Percentiles rank a stretch among this genome's conserved stretches.
Evolutionary conservation across 1,139 yeast genomes (phyloP).

Genomic region (Yamadazyma mexicana): DNA sequence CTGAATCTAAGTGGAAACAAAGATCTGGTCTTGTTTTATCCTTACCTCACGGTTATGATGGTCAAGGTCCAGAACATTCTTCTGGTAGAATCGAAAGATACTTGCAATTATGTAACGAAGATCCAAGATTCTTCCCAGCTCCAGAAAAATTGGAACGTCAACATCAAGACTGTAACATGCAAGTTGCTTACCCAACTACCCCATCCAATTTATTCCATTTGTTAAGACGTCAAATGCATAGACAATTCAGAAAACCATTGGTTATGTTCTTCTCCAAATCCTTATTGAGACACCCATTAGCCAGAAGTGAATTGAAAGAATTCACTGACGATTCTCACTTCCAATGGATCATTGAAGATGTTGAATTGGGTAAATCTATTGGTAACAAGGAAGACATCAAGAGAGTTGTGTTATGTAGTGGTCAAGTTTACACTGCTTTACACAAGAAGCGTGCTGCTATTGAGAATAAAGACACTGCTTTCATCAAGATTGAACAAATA

Average conservation of each 20-base stretch:
- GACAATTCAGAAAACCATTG: constrained; percentile 98
- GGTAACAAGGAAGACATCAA: constrained; percentile 81
- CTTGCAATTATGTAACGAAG: constrained; percentile 94
- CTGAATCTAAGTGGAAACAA: constrained; percentile 98
- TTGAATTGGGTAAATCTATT: constrained; percentile 74
- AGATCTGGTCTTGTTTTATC: constrained; percentile 95
- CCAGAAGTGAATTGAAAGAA: constrained; percentile 79
- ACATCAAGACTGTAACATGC: constrained; percentile 98
- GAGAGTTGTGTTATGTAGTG: constrained; percentile 81
- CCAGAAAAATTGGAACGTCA: constrained; percentile 89
- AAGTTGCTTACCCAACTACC: constrained; percentile 96
- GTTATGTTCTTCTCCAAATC: constrained; percentile 88
- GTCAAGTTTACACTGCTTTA: constrained; percentile 94
- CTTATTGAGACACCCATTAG: constrained; percentile 95
- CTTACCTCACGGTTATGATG: constrained; percentile 99
- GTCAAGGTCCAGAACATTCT: constrained; percentile 99
- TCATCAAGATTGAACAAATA: constrained; percentile 87
- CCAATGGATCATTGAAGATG: constrained; percentile 95
- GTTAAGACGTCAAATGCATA: constrained; percentile 98
- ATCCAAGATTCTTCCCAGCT: constrained; percentile 90
- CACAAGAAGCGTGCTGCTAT: constrained; percentile 82
- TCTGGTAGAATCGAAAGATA: constrained; percentile 97
- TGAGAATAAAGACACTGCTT: constrained; percentile 80
- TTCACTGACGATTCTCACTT: constrained; percentile 91
- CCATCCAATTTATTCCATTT: constrained; percentile 97